Percentiles rank a stretch among this genome's conserved stretches.
Conservation (phyloP, 192 early-diverging fungal genomes). For the Physocladia obscura region DNA sequence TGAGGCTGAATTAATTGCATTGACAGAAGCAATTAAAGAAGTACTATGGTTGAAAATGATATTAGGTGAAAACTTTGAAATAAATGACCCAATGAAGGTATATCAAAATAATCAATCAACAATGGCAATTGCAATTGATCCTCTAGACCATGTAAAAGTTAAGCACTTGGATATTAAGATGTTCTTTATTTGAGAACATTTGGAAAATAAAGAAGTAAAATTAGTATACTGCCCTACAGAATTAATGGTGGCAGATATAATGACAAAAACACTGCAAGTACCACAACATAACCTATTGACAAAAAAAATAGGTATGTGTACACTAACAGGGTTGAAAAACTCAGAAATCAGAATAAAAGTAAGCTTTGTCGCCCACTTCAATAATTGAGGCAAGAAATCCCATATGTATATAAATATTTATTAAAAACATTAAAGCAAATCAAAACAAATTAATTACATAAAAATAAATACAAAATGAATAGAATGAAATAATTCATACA, state of each 20-base stretch:
- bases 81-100: background rate
- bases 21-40: too few species aligned
- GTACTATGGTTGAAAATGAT: too few species aligned
- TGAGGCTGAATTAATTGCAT: too few species aligned
- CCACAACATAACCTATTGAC: too few species aligned
- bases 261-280: background rate
- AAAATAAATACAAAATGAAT: background rate
- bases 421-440: background rate
- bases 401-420: too few species aligned
- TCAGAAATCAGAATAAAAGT: background rate
- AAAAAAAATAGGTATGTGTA: background rate
- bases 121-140: too few species aligned
- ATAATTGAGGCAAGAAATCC: too few species aligned
- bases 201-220: constrained; percentile 13
- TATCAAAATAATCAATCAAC: too few species aligned
- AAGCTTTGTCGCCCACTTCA: too few species aligned
- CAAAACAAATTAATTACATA: background rate
- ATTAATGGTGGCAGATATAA: background rate
- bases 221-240: constrained; percentile 9
- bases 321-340: background rate
- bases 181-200: constrained; percentile 30
- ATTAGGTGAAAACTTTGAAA: constrained; percentile 12
- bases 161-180: constrained; percentile 42
- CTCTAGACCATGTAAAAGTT: constrained; percentile 18
- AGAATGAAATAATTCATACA: background rate